Percentiles rank a stretch among this genome's conserved stretches.
These are phyloP conservation scores for Silene conica DNA, from an alignment of 148 eudicot species.

Conservation along the genomic window DNA sequence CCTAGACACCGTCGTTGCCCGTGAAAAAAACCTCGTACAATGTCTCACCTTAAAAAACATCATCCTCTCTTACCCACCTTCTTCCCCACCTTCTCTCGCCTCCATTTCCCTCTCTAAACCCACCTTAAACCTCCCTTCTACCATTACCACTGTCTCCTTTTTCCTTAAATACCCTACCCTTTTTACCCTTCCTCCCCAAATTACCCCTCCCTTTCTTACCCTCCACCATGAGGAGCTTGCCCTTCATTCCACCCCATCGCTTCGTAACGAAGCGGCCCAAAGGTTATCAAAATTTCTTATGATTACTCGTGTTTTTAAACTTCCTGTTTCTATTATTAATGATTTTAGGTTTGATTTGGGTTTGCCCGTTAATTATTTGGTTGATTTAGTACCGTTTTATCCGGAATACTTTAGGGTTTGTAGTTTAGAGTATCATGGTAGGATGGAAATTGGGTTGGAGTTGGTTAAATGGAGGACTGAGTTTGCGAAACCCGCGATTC, in stretches of 20 bases:
- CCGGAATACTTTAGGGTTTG: constrained; percentile 67
- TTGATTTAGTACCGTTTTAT: constrained; percentile 44
- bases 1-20: constrained; percentile 51
- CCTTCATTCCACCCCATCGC: constrained; percentile 28
- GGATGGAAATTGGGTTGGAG: constrained; percentile 44
- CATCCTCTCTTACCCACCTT: constrained; percentile 52
- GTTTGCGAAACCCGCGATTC: constrained; percentile 43
- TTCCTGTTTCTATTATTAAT: constrained; percentile 49
- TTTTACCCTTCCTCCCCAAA: constrained; percentile 41
- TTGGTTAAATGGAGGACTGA: constrained; percentile 55
- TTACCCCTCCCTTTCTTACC: constrained; percentile 47
- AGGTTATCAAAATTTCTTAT: constrained; percentile 54
- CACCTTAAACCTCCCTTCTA: constrained; percentile 42
- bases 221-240: constrained; percentile 44
- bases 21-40: constrained; percentile 58
- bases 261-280: constrained; percentile 36
- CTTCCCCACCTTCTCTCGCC: constrained; percentile 42
- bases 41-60: constrained; percentile 49
- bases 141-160: constrained; percentile 39
- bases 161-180: constrained; percentile 54
- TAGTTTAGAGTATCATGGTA: constrained; percentile 23
- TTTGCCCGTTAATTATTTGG: constrained; percentile 48
- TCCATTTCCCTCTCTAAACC: constrained; percentile 39
- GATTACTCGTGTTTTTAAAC: constrained; percentile 38
- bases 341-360: constrained; percentile 61